A percentile compares a stretch with the other conserved stretches of the same genome.
These are phyloP conservation scores for Fusarium burgessii DNA, from an alignment of 2,329 filamentous ascomycete species.

Conservation along the genomic window DNA sequence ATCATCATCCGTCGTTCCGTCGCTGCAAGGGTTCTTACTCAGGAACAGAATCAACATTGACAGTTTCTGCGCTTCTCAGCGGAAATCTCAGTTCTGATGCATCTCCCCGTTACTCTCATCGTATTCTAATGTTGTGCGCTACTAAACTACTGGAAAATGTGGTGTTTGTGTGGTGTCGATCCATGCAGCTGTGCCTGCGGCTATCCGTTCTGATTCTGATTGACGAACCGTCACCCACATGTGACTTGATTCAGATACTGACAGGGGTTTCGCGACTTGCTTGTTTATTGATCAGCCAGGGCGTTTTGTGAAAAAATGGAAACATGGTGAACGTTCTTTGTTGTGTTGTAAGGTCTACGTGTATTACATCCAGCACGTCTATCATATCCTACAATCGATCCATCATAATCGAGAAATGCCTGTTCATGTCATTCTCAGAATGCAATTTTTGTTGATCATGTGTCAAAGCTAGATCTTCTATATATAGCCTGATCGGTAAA, in stretches of 20 bases:
- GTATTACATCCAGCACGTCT: neutral
- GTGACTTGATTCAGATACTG: conserved; percentile 23
- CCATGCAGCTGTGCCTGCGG: conserved; percentile 29
- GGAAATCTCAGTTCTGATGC: conserved; percentile 17
- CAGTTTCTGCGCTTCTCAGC: neutral
- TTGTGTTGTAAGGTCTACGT: neutral
- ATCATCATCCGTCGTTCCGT: conserved; percentile 4
- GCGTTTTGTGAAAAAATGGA: neutral
- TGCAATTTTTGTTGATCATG: neutral
- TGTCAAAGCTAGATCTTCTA: neutral
- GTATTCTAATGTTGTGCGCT: conserved; percentile 19
- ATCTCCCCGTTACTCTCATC: conserved; percentile 12
- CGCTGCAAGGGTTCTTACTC: neutral
- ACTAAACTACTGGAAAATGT: neutral
- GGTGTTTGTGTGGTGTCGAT: conserved; percentile 27
- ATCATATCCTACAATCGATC: neutral
- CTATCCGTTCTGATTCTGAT: conserved; percentile 19
- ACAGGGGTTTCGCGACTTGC: conserved; percentile 14
- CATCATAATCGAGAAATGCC: neutral
- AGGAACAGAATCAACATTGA: neutral
- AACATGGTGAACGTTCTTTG: neutral
- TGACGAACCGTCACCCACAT: conserved; percentile 26
- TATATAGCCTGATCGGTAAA: conserved; percentile 1
- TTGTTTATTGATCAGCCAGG: conserved; percentile 13
- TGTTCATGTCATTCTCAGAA: neutral